Percentiles rank a stretch among this genome's conserved stretches.
These are phyloP conservation scores for Xylariales sp. DNA, from an alignment of 2,329 filamentous ascomycete species.

Conservation along the genomic window DNA sequence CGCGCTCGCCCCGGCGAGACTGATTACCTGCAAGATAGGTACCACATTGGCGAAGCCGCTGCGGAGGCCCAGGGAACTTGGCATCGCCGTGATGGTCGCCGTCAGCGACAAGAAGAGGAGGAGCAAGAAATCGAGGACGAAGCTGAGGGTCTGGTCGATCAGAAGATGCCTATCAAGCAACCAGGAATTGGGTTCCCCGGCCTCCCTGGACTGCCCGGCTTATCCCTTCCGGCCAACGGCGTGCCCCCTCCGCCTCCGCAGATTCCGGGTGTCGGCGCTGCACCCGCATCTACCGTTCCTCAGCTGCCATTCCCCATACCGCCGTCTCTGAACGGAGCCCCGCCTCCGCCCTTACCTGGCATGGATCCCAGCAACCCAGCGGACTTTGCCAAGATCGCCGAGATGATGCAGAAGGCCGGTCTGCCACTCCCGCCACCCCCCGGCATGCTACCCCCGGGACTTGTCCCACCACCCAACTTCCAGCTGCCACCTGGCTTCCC, in stretches of 20 bases:
- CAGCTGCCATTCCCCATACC: slow-evolving; percentile 49
- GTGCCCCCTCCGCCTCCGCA: slow-evolving; percentile 28
- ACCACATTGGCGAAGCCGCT: slow-evolving; percentile 90
- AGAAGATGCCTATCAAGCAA: slow-evolving; percentile 68
- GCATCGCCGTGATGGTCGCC: slow-evolving; percentile 73
- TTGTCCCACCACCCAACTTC: slow-evolving; percentile 41
- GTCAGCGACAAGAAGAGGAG: slow-evolving; percentile 84
- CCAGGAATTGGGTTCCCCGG: slow-evolving; percentile 46
- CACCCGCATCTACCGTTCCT: slow-evolving; percentile 24
- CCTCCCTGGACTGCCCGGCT: slow-evolving; percentile 52
- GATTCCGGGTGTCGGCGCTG: slow-evolving; percentile 26
- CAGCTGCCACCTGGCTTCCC: slow-evolving; percentile 39
- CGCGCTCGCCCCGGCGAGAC: slow-evolving; percentile 82
- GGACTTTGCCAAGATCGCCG: slow-evolving; percentile 56
- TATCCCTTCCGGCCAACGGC: slow-evolving; percentile 32
- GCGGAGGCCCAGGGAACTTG: slow-evolving; percentile 95
- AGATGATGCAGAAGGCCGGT: slow-evolving; percentile 63
- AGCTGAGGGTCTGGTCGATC: slow-evolving; percentile 86
- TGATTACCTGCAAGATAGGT: slow-evolving; percentile 83
- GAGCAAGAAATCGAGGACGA: slow-evolving; percentile 93
- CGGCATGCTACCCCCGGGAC: slow-evolving; percentile 41
- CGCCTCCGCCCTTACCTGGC: slow-evolving; percentile 41
- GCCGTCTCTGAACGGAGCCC: slow-evolving; percentile 37
- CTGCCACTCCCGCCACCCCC: slow-evolving; percentile 55
- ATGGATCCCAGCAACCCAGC: slow-evolving; percentile 57